A percentile compares a stretch with the other conserved stretches of the same genome.
These are phyloP conservation scores for Zarea fungicola DNA, from an alignment of 2,329 filamentous ascomycete genomes.

Conservation along the genomic window DNA sequence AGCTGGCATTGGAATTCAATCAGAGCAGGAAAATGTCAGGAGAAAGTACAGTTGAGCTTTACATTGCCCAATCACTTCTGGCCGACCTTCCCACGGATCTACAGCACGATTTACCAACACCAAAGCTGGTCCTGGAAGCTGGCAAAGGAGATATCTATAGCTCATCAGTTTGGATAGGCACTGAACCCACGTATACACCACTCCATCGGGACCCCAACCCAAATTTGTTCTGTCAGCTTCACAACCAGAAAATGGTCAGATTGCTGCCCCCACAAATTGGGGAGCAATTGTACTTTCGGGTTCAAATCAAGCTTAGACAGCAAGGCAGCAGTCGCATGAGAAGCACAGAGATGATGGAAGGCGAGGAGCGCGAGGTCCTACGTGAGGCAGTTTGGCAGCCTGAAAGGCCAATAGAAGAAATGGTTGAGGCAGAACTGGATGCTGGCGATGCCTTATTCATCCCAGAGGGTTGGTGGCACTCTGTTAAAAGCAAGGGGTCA, in stretches of 20 bases:
- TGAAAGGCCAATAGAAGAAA: conserved; percentile 23
- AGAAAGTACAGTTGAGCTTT: conserved; percentile 48
- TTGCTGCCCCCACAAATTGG: conserved; percentile 63
- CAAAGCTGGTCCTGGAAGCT: conserved; percentile 54
- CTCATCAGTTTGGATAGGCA: conserved; percentile 82
- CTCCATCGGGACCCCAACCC: conserved; percentile 91
- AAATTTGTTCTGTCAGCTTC: conserved; percentile 83
- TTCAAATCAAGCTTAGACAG: conserved; percentile 37
- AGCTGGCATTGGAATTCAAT: conserved; percentile 51
- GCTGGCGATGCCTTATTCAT: conserved; percentile 44
- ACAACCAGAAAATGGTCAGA: conserved; percentile 66
- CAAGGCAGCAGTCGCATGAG: conserved; percentile 51
- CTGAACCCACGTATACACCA: conserved; percentile 82
- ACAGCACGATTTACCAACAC: conserved; percentile 61
- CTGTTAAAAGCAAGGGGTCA: conserved; percentile 33
- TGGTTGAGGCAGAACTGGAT: conserved; percentile 51
- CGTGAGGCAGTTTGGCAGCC: conserved; percentile 66
- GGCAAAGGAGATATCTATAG: conserved; percentile 82
- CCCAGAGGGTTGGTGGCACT: conserved; percentile 42
- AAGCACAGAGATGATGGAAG: conserved; percentile 88
- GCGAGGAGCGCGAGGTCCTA: conserved; percentile 60
- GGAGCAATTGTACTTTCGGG: conserved; percentile 53
- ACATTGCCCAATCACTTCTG: conserved; percentile 79
- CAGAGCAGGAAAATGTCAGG: conserved; percentile 13
- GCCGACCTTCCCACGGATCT: conserved; percentile 59